Percentiles rank a stretch among this genome's conserved stretches.
Conservation (phyloP, 2,329 filamentous ascomycete species). For the Diaporthe sp. region DNA sequence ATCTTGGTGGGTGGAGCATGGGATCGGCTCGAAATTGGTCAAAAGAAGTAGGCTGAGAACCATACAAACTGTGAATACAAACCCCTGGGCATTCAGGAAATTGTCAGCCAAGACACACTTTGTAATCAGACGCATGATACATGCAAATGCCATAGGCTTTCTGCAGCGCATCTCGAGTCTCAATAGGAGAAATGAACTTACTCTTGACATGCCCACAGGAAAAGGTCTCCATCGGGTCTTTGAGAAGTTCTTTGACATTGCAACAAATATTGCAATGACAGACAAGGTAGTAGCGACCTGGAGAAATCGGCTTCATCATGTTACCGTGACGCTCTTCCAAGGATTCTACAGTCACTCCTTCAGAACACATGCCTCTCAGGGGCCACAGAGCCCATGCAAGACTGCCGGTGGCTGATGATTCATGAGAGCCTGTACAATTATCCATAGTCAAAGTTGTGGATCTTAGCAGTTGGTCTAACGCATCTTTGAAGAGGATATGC, state of each 20-base stretch:
- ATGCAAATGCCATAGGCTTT: not conserved
- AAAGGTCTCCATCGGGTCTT: not conserved
- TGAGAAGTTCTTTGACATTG: conserved; percentile 1
- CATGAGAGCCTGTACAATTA: not conserved
- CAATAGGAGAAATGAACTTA: not conserved
- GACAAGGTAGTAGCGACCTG: not conserved
- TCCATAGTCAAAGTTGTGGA: not conserved
- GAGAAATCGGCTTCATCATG: not conserved
- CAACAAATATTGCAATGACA: not conserved
- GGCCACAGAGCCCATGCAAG: not conserved
- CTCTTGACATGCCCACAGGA: not conserved
- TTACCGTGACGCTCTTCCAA: not conserved
- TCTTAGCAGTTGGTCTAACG: not conserved
- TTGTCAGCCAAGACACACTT: not conserved
- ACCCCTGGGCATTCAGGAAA: not conserved
- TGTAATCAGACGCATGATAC: too few relatives aligned
- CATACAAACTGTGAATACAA: not conserved
- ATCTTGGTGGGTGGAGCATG: not conserved
- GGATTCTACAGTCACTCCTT: not conserved
- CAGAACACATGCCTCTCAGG: not conserved
- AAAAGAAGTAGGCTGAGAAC: not conserved
- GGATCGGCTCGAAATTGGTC: not conserved
- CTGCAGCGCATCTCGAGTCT: too few relatives aligned
- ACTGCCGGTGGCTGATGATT: not conserved
- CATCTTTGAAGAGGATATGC: not conserved